Evolutionary conservation across 2,329 filamentous ascomycete genomes (phyloP).

Genomic region (Cytospora paraplurivora): DNA sequence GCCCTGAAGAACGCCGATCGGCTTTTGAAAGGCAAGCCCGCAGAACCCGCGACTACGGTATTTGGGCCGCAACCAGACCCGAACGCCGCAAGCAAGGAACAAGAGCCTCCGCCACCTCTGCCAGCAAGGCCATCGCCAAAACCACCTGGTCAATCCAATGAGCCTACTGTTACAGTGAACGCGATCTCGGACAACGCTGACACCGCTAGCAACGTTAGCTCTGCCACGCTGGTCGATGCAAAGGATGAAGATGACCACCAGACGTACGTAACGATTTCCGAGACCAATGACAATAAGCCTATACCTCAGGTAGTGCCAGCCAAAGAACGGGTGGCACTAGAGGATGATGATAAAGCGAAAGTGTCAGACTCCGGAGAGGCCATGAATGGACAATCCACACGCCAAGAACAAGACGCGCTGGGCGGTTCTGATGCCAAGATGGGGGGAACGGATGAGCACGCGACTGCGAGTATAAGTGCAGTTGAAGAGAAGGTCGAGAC

Average conservation of each 20-base stretch:
- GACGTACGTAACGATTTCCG: conserved; percentile 39
- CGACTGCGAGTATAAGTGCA: conserved; percentile 25
- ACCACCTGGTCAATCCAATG: conserved; percentile 36
- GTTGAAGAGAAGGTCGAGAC: conserved; percentile 31
- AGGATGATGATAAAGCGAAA: conserved; percentile 28
- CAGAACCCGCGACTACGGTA: conserved; percentile 25
- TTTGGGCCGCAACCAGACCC: conserved; percentile 22
- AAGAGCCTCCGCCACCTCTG: conserved; percentile 48
- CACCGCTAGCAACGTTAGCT: conserved; percentile 51
- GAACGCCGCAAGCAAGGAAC: conserved; percentile 14
- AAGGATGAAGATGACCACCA: conserved; percentile 41
- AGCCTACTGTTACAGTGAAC: conserved; percentile 32
- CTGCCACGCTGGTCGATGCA: conserved; percentile 54
- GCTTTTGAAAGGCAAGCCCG: conserved; percentile 30
- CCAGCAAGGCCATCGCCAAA: conserved; percentile 51
- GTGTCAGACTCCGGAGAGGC: conserved; percentile 1
- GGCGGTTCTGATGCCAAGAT: conserved; percentile 26
- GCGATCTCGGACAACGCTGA: conserved; percentile 41
- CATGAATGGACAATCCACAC: conserved; percentile 2
- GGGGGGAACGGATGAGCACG: conserved; percentile 28
- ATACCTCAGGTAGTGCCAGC: conserved; percentile 28
- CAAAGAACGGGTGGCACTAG: conserved; percentile 33
- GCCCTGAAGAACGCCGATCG: conserved; percentile 57
- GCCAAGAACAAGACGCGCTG: conserved; percentile 19
- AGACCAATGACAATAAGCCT: conserved; percentile 10